A percentile compares a stretch with the other conserved stretches of the same genome.
Evolutionary conservation across 257 asterid genomes (phyloP).

Genomic region (Jaltomata sinuosa): DNA sequence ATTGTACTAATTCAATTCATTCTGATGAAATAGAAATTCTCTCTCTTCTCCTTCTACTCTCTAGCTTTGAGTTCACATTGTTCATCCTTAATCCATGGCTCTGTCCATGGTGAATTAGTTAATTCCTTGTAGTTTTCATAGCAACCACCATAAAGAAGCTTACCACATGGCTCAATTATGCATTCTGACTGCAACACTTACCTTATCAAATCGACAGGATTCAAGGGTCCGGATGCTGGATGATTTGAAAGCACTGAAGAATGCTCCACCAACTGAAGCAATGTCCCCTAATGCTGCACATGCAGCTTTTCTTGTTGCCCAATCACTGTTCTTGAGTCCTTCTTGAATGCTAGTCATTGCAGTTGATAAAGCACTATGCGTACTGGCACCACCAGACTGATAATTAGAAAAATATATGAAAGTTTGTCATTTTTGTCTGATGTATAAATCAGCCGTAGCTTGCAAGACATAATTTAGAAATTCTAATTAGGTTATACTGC

Average conservation of each 20-base stretch:
- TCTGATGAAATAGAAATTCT: no score
- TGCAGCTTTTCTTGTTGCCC: slow-evolving; percentile 93
- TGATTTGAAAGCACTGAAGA: slow-evolving; percentile 51
- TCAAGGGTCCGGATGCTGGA: slow-evolving; percentile 73
- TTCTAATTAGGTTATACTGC: background rate
- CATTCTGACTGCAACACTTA: slow-evolving; percentile 11
- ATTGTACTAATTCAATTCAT: no score
- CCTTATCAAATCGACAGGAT: slow-evolving; percentile 96
- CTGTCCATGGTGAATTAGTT: no score
- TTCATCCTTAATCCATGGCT: no score
- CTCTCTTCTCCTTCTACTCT: no score
- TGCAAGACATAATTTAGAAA: background rate
- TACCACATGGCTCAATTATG: background rate
- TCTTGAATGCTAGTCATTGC: slow-evolving; percentile 82
- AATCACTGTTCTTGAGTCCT: slow-evolving; percentile 69
- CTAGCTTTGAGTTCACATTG: no score
- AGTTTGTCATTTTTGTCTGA: background rate
- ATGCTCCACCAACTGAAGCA: slow-evolving; percentile 71
- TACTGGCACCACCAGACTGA: slow-evolving; percentile 91
- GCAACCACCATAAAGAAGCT: slow-evolving; percentile 12
- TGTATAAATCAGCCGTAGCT: background rate
- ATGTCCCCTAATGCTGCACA: slow-evolving; percentile 76
- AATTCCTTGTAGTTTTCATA: no score
- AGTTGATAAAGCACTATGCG: slow-evolving; percentile 46
- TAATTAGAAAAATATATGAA: slow-evolving; percentile 16